Evolutionary conservation across 768 basidiomycete species (phyloP).

Genomic region (Trametes cubensis): DNA sequence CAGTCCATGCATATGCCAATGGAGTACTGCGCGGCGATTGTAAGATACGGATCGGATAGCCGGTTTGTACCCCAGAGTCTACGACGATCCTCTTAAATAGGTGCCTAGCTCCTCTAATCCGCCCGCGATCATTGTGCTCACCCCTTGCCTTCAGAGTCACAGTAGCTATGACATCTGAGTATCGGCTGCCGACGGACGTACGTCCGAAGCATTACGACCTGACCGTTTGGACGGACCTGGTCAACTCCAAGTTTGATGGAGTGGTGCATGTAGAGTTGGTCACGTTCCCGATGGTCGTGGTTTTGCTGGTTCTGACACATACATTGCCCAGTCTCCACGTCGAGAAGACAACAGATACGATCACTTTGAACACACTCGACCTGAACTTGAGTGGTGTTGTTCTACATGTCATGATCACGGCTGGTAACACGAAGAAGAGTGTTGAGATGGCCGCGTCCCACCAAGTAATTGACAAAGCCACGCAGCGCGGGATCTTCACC

Average conservation of each 20-base stretch:
- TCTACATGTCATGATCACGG: constrained; percentile 42
- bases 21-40: too few relatives aligned
- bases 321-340: constrained; percentile 60
- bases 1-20: too few relatives aligned
- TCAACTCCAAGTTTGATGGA: constrained; percentile 72
- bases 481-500: constrained; percentile 66
- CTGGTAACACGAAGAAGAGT: constrained; percentile 56
- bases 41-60: too few relatives aligned
- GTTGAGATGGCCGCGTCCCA: constrained; percentile 42
- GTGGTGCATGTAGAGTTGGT: constrained; percentile 69
- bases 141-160: too few relatives aligned
- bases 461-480: constrained; percentile 57
- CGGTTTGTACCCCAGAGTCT: too few relatives aligned
- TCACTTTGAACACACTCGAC: constrained; percentile 68
- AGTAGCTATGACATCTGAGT: constrained; percentile 10
- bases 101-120: too few relatives aligned
- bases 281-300: constrained; percentile 7
- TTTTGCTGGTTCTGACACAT: not conserved
- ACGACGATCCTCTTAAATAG: too few relatives aligned
- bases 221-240: constrained; percentile 78
- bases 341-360: constrained; percentile 55
- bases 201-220: constrained; percentile 78
- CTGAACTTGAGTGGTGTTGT: constrained; percentile 57
- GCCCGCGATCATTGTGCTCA: too few relatives aligned
- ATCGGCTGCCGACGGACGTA: constrained; percentile 69